Percentiles rank a stretch among this genome's conserved stretches.
Conservation (phyloP, 345 rosid species). For the Citrus mangshanensis region DNA sequence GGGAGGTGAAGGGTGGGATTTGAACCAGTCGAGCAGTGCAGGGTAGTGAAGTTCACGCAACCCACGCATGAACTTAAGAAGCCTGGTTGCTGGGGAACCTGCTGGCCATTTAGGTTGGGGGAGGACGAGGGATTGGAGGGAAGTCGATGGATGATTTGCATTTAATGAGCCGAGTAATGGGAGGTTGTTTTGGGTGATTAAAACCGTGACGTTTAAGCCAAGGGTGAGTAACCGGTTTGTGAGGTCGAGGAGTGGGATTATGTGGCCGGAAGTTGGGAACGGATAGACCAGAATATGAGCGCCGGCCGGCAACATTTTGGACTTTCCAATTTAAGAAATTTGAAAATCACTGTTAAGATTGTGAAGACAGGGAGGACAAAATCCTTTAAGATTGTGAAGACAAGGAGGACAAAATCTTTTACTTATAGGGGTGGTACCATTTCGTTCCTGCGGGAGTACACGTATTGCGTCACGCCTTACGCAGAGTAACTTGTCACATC, state of each 20-base stretch:
- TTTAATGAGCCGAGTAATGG: conserved; percentile 39
- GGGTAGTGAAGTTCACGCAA: conserved; percentile 39
- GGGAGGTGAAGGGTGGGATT: conserved; percentile 43
- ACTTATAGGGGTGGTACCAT: too few species aligned
- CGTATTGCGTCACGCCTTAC: neutral
- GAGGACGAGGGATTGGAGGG: conserved; percentile 29
- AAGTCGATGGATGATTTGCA: conserved; percentile 26
- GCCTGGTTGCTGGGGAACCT: neutral
- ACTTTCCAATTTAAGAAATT: too few species aligned
- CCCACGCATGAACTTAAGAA: conserved; percentile 17
- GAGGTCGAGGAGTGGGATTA: conserved; percentile 71
- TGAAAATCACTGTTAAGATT: neutral
- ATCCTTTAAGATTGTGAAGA: neutral
- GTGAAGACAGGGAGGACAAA: too few species aligned
- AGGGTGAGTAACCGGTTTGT: conserved; percentile 42
- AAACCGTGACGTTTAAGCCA: conserved; percentile 44
- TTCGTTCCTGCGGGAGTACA: too few species aligned
- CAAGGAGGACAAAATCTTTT: neutral
- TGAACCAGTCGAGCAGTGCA: conserved; percentile 42
- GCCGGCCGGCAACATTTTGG: conserved; percentile 1
- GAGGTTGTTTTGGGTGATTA: conserved; percentile 41
- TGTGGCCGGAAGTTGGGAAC: conserved; percentile 56
- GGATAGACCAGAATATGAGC: conserved; percentile 58
- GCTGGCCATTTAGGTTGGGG: conserved; percentile 16
- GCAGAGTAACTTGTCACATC: neutral